Conservation (phyloP, 768 basidiomycete species). For the Suillus subalutaceus region DNA sequence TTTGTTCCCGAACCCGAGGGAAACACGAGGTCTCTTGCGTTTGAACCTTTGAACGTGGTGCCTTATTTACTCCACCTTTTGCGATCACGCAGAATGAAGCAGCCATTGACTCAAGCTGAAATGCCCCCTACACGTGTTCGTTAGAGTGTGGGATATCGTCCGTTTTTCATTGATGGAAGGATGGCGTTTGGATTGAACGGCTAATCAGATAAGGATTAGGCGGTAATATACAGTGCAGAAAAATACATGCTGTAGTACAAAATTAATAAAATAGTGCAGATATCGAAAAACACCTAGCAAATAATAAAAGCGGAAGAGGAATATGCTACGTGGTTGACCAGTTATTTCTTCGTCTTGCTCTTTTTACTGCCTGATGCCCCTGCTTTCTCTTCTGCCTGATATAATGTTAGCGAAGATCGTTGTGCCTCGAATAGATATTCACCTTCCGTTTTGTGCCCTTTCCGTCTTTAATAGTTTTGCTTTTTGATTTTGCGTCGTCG, state of each 20-base stretch:
- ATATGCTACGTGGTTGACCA: not conserved
- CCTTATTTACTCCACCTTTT: conserved; percentile 2
- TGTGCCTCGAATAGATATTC: conserved; percentile 23
- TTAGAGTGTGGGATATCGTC: not conserved
- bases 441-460: conserved; percentile 60
- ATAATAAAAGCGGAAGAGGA: not conserved
- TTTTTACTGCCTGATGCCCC: conserved; percentile 40
- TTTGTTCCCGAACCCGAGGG: conserved; percentile 4
- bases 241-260: conserved; percentile 1
- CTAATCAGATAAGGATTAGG: conserved; percentile 2
- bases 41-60: not conserved
- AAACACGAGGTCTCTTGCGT: conserved; percentile 9
- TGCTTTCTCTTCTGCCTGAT: conserved; percentile 38
- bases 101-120: not conserved
- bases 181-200: not conserved
- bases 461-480: conserved; percentile 35
- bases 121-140: conserved; percentile 6
- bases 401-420: conserved; percentile 18
- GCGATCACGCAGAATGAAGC: conserved; percentile 2
- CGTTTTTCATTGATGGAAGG: not conserved
- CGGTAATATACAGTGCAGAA: conserved; percentile 3
- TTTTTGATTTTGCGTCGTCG: conserved; percentile 40
- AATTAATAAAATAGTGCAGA: conserved; percentile 6
- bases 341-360: conserved; percentile 43
- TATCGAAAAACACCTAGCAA: conserved; percentile 5